These are phyloP conservation scores for Fusarium solani-melongenae DNA, from an alignment of 2,329 filamentous ascomycete genomes.

Conservation along the genomic window DNA sequence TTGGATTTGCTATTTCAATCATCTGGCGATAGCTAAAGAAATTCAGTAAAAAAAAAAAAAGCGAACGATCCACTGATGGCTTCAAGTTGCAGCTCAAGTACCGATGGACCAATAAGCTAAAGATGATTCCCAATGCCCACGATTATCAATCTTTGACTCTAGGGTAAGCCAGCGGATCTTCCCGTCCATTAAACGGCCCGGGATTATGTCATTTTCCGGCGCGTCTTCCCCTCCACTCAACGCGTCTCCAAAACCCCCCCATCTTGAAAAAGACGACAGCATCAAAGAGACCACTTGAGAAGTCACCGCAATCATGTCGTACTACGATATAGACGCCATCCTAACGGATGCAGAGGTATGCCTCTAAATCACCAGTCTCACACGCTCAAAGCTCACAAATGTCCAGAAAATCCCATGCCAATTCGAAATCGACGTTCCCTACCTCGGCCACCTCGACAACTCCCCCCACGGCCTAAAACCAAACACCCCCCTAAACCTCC, in stretches of 20 bases:
- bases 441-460: slow-evolving; percentile 89
- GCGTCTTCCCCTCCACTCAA: slow-evolving; percentile 32
- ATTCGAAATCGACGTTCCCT: slow-evolving; percentile 89
- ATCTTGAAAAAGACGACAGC: slow-evolving; percentile 9
- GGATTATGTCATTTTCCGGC: slow-evolving; percentile 42
- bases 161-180: slow-evolving; percentile 10
- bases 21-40: neutral
- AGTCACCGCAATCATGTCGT: slow-evolving; percentile 65
- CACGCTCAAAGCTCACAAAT: slow-evolving; percentile 2
- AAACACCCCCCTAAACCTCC: slow-evolving; percentile 83
- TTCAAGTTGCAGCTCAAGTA: neutral
- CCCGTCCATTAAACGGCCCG: neutral
- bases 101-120: neutral
- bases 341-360: slow-evolving; percentile 83
- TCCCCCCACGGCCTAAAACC: slow-evolving; percentile 81
- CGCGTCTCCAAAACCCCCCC: slow-evolving; percentile 22
- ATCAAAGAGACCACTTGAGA: neutral
- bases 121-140: neutral
- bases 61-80: neutral
- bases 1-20: neutral
- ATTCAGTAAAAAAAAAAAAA: neutral
- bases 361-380: neutral
- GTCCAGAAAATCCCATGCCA: slow-evolving; percentile 91
- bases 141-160: neutral
- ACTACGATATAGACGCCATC: slow-evolving; percentile 88